Evolutionary conservation across 1,139 yeast species (phyloP), one percentile per base, ranked within the genome.

Genomic region (Wickerhamomyces sp.): DNA sequence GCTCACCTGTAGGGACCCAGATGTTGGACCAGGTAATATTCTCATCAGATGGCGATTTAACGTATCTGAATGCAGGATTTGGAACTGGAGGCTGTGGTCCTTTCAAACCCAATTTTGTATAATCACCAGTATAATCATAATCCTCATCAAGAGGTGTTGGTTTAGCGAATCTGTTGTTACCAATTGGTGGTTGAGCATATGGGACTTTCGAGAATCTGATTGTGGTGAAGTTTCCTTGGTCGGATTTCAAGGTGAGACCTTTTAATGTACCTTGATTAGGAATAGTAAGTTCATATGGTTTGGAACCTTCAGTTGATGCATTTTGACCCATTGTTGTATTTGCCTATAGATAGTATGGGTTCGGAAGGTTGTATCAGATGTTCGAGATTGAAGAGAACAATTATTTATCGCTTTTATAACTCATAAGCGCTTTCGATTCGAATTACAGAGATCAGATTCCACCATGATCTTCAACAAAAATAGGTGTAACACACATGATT

Each of bases 1-100:
- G 52, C 3, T 25, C 21, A 5, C 23, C 35, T 3, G 55, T 50
- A 9, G 70, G 69, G n/a, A 61, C 47, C 66, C 66, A 66, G 15
- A 66, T 62, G 41, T 66, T 66, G 33, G 56, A 42, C 36, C 57
- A 61, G 13, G 57, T 52, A 36, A 64, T 59, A 40, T 60, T 59
- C 37, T 65, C 70, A 28, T 58, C 57, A 9, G 34, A 21, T 11
- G 30, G 58, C 7, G 17, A 5, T 20, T 28, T 23, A 10, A 5
- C 13, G 33, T 52, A 53, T 26, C 44, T 42, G 29, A 54, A 40
- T 2, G 45, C 49, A 3, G 52, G 55, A 39, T 51, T 47, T 18
- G 51, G 44, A n/a, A 51, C 46, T 20, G 51, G 33, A 5, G 65
- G 64, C 37, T 62, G 66, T 19, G 67, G 63, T 41, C 65, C 59